Evolutionary conservation across 2,329 filamentous ascomycete species (phyloP), one percentile per base, ranked within the genome.

Genomic region (Davidsoniella neocaledoniae): DNA sequence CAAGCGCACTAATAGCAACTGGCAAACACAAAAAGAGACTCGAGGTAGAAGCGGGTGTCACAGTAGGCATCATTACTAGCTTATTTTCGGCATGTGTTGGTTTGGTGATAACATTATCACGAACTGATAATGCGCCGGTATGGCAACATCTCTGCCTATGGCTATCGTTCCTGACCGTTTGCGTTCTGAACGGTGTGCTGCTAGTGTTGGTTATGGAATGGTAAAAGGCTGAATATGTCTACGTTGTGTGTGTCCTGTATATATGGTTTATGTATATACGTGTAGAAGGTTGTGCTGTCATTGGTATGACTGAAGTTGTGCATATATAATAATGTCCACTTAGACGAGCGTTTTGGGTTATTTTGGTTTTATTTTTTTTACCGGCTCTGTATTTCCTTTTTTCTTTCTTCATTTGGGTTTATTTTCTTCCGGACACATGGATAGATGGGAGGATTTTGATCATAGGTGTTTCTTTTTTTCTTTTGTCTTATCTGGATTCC

Each of bases 31-130:
- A 75, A 60, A 69, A 81, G 55, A 70, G 74, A 4, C 69, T 77
- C n/a, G 77, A 85, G 61, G 84, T 90, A 3, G 82, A 88, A 57
- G 76, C 75, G 0, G 83, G 79, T 7, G 81, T 84, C 2, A 70
- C 83, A 1, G 68, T 85, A 39, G 83, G 82, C 8, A 77, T 82
- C 14, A 70, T 83, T 29, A 69, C 75, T 26, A 83, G 79, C 55
- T 61, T 87, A 39, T 70, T 78, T 53, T 78, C 78, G 57, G 76
- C 76, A 0, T 74, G 77, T 43, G 66, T 73, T 10, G 81, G 72
- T 1, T 67, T 85, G 5, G 76, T 72, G 33, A 70, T 74, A 60
- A 71, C 75, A 55, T 60, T 80, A 10, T 72, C 73, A 46, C 68
- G 76, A 36, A 63, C 66, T 39, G 69, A 72, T 45, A 60, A 57